A percentile compares a stretch with the other conserved stretches of the same genome.
Evolutionary conservation across 2,329 filamentous ascomycete genomes (phyloP).

Genomic region (Cytospora paraplurivora): DNA sequence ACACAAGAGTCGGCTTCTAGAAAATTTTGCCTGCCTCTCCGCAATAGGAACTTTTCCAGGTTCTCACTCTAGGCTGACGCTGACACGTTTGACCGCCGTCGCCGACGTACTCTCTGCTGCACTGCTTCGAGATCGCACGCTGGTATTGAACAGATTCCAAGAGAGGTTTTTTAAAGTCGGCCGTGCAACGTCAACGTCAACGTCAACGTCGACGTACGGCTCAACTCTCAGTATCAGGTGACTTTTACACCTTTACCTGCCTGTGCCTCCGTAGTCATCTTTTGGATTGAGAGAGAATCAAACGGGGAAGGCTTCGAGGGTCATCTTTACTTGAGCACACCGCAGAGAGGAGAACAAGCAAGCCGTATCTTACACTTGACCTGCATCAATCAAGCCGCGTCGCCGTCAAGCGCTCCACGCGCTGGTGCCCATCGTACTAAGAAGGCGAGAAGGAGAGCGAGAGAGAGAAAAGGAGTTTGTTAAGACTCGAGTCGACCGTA

Average conservation of each 20-base stretch:
- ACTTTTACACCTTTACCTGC: constrained; percentile 7
- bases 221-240: constrained; percentile 13
- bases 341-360: constrained; percentile 11
- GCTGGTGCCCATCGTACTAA: constrained; percentile 17
- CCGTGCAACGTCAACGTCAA: neutral
- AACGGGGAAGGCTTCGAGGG: neutral
- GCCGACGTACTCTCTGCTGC: constrained; percentile 14
- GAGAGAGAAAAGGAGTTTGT: constrained; percentile 28
- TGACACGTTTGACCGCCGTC: constrained; percentile 16
- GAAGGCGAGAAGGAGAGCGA: constrained; percentile 13
- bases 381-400: constrained; percentile 14
- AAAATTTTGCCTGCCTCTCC: constrained; percentile 9
- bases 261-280: constrained; percentile 27
- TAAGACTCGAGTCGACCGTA: constrained; percentile 28
- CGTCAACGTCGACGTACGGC: neutral
- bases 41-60: constrained; percentile 15
- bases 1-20: constrained; percentile 12
- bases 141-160: constrained; percentile 18
- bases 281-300: constrained; percentile 14
- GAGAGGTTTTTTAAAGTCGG: constrained; percentile 16
- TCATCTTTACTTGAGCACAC: constrained; percentile 8
- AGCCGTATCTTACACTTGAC: constrained; percentile 22
- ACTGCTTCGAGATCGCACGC: constrained; percentile 9
- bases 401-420: constrained; percentile 13
- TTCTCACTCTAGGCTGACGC: constrained; percentile 12